Percentiles rank a stretch among this genome's conserved stretches.
phyloP scores from a whole-genome alignment of 148 eudicot species.

The Bassia scoparia region DNA sequence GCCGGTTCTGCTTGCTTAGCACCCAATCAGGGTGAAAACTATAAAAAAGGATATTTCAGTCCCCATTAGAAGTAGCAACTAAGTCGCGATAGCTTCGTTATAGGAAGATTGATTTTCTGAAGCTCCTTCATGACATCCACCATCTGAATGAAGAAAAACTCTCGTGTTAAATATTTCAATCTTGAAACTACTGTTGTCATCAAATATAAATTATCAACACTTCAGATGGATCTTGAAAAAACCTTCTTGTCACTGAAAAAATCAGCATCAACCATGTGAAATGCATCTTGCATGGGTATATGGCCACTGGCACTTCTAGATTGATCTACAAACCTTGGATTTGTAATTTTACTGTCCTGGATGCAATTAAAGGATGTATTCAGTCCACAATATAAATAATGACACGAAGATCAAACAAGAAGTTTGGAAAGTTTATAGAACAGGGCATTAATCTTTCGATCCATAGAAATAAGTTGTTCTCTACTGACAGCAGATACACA shows the following conservation, averaged over 20 bases:
- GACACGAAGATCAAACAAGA: background rate
- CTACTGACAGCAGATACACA: background rate
- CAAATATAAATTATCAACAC: background rate
- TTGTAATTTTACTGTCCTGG: slow-evolving; percentile 49
- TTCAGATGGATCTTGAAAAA: background rate
- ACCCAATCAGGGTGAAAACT: slow-evolving; percentile 52
- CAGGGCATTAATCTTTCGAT: background rate
- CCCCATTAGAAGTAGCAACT: slow-evolving; percentile 78
- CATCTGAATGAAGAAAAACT: slow-evolving; percentile 38
- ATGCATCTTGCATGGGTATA: slow-evolving; percentile 33
- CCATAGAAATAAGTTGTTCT: background rate
- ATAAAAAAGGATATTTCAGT: slow-evolving; percentile 59
- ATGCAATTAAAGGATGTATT: slow-evolving; percentile 18
- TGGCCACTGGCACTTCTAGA: slow-evolving; percentile 19
- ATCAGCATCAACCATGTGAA: slow-evolving; percentile 58
- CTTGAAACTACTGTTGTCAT: background rate
- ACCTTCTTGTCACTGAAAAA: slow-evolving; percentile 65
- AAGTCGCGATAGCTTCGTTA: slow-evolving; percentile 48
- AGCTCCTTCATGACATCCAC: slow-evolving; percentile 63
- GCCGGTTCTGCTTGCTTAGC: slow-evolving; percentile 24
- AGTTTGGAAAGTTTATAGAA: background rate
- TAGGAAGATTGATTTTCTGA: slow-evolving; percentile 64
- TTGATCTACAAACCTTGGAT: slow-evolving; percentile 25
- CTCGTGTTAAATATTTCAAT: background rate
- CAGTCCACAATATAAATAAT: background rate